Evolutionary conservation across 768 basidiomycete species (phyloP).

Genomic region (Candolleomyces efflorescens): DNA sequence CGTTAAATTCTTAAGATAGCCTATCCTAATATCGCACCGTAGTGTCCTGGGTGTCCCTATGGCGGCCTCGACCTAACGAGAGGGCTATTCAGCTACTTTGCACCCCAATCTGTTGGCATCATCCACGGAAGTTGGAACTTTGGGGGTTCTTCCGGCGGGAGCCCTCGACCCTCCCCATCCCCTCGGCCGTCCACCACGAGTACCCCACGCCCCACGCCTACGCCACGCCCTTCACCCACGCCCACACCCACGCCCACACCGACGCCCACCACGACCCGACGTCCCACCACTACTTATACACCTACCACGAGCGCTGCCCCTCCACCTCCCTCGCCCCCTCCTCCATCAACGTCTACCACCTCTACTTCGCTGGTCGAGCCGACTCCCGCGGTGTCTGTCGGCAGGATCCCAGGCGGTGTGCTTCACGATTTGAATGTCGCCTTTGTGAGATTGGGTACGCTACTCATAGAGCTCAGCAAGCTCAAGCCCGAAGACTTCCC

Average conservation of each 20-base stretch:
- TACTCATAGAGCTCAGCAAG: too few species aligned
- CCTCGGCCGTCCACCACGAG: too few species aligned
- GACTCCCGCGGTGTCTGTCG: not conserved
- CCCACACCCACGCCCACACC: slow-evolving; percentile 4
- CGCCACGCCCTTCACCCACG: too few species aligned
- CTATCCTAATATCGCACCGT: slow-evolving; percentile 1
- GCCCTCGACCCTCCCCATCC: slow-evolving; percentile 17
- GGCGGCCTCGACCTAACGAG: slow-evolving; percentile 60
- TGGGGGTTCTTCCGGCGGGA: slow-evolving; percentile 7
- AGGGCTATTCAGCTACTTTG: slow-evolving; percentile 55
- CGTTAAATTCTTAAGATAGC: too few species aligned
- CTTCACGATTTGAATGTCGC: too few species aligned
- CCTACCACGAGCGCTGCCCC: slow-evolving; percentile 11
- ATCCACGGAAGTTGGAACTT: slow-evolving; percentile 49
- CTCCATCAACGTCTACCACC: not conserved
- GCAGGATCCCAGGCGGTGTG: too few species aligned
- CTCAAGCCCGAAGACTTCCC: too few species aligned
- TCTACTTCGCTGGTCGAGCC: not conserved
- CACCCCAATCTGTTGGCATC: slow-evolving; percentile 35
- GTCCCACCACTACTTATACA: slow-evolving; percentile 8
- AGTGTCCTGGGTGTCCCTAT: slow-evolving; percentile 62
- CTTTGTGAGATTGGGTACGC: too few species aligned
- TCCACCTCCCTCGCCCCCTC: slow-evolving; percentile 9
- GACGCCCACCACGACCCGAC: not conserved
- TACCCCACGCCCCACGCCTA: too few species aligned